phyloP scores from a whole-genome alignment of 257 asterid genomes.

The Sherardia arvensis region DNA sequence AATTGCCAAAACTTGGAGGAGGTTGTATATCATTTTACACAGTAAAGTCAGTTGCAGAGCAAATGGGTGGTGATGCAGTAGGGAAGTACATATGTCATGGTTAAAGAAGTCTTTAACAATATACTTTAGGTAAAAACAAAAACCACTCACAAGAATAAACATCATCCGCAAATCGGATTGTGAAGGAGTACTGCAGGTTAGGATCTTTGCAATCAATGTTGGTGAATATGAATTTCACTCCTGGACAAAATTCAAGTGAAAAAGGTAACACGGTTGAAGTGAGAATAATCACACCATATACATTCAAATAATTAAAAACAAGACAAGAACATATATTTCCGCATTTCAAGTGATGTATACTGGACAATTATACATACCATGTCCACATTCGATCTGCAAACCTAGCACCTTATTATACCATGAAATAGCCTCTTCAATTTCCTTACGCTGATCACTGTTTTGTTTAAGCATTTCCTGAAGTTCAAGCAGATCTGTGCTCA shows the following conservation, averaged over 20 bases:
- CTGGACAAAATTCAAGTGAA: constrained; percentile 24
- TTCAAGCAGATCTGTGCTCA: constrained; percentile 39
- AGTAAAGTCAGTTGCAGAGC: constrained; percentile 62
- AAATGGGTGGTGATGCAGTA: constrained; percentile 19
- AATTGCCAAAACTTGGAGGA: background rate
- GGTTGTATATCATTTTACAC: constrained; percentile 35
- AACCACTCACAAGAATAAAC: constrained; percentile 57
- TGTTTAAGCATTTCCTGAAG: constrained; percentile 41
- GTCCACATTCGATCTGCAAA: constrained; percentile 75
- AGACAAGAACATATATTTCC: background rate
- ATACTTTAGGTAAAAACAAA: background rate
- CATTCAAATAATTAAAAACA: background rate
- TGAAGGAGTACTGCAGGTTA: constrained; percentile 59
- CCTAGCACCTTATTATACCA: constrained; percentile 92
- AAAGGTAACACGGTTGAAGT: constrained; percentile 6
- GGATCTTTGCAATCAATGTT: constrained; percentile 52
- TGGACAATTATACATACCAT: constrained; percentile 37
- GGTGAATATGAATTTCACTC: constrained; percentile 77
- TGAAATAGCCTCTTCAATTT: constrained; percentile 69
- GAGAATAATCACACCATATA: constrained; percentile 1
- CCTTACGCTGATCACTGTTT: constrained; percentile 42
- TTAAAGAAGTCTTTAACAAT: background rate
- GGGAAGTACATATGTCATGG: constrained; percentile 32
- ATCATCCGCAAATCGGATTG: constrained; percentile 62
- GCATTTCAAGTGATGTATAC: background rate